phyloP scores from a whole-genome alignment of 2,329 filamentous ascomycete species.

The Pseudogymnoascus sp. region DNA sequence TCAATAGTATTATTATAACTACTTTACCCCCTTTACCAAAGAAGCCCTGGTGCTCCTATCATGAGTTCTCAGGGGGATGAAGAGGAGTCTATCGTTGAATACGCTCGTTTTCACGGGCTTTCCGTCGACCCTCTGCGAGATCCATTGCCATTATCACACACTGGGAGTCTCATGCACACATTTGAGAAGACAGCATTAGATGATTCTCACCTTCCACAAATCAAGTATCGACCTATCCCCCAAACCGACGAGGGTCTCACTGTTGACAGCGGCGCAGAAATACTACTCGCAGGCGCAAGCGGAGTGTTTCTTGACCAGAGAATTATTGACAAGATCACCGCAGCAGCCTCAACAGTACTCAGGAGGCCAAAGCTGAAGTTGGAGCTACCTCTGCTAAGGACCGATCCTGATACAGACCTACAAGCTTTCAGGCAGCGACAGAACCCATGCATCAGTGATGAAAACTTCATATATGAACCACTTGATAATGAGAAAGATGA shows the following conservation, averaged over 20 bases:
- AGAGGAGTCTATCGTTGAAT: conserved; percentile 21
- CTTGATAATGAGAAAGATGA: conserved; percentile 22
- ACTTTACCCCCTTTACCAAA: not conserved
- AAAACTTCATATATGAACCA: conserved; percentile 23
- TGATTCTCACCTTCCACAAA: conserved; percentile 15
- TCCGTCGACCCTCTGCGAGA: conserved; percentile 17
- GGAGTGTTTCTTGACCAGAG: conserved; percentile 10
- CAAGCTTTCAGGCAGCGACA: conserved; percentile 20
- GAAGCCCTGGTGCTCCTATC: not conserved
- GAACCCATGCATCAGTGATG: conserved; percentile 20
- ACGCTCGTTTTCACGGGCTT: conserved; percentile 24
- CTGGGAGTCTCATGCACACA: conserved; percentile 13
- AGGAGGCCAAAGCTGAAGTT: conserved; percentile 14
- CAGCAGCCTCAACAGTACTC: conserved; percentile 9
- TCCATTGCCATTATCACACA: conserved; percentile 12
- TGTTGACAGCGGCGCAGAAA: conserved; percentile 18
- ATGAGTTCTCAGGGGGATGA: conserved; percentile 3
- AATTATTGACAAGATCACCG: conserved; percentile 10
- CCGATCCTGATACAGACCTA: conserved; percentile 23
- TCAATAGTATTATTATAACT: not conserved
- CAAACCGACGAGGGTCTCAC: conserved; percentile 20
- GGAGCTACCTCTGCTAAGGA: conserved; percentile 24
- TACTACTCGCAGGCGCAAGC: conserved; percentile 16
- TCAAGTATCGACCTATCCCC: conserved; percentile 9
- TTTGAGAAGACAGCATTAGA: not conserved